These are phyloP conservation scores for Angophora floribunda DNA, from an alignment of 345 rosid genomes.

Conservation along the genomic window DNA sequence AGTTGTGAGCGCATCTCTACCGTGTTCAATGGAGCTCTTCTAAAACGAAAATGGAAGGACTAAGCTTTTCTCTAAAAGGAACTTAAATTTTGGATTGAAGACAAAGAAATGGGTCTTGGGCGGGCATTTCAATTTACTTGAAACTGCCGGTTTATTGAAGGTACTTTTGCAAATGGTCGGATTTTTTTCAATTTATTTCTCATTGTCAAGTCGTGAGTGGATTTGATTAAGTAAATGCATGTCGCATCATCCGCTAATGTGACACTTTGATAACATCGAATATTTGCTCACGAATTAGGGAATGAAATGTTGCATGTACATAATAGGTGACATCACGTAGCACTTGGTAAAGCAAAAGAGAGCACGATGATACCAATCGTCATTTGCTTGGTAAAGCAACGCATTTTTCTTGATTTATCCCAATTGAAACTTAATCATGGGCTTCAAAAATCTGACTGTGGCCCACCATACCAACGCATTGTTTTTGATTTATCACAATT, in stretches of 20 bases:
- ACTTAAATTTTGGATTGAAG: background rate
- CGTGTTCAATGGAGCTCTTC: background rate
- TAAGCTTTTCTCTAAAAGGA: background rate
- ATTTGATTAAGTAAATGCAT: background rate
- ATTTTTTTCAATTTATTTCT: no score
- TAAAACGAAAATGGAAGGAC: background rate
- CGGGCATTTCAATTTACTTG: background rate
- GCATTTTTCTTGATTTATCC: no score
- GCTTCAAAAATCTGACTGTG: no score
- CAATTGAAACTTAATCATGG: no score
- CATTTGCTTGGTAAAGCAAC: no score
- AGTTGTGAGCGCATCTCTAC: background rate
- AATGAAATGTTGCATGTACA: background rate
- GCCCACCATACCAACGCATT: no score
- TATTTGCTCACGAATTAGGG: background rate
- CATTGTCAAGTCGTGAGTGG: background rate
- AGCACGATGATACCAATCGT: no score
- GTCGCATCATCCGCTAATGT: background rate
- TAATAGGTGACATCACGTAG: background rate
- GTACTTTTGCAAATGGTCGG: background rate
- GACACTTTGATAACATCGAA: no score
- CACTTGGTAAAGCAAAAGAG: no score
- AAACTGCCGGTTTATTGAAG: background rate
- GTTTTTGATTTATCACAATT: no score
- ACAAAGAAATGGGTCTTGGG: background rate